Evolutionary conservation across 805 yeast genomes (phyloP).

Genomic region (Yueomyces sp.): DNA sequence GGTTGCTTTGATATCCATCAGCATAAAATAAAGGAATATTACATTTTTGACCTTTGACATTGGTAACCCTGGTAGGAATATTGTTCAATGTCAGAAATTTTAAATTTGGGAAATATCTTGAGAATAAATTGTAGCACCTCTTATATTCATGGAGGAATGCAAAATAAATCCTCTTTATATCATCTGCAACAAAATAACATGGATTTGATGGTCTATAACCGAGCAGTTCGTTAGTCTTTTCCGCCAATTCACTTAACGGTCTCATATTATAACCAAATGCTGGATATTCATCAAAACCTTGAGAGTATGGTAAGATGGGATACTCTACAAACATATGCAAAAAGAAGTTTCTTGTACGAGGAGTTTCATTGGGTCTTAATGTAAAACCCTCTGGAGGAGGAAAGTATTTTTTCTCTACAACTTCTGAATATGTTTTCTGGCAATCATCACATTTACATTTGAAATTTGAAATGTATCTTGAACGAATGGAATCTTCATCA

Average conservation of each 20-base stretch:
- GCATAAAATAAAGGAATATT: conserved; percentile 17
- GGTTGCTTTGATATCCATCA: conserved; percentile 16
- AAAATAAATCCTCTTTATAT: conserved; percentile 21
- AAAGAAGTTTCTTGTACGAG: conserved; percentile 18
- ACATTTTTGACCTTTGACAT: conserved; percentile 17
- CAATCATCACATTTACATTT: conserved; percentile 19
- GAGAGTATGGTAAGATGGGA: conserved; percentile 26
- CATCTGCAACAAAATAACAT: conserved; percentile 9
- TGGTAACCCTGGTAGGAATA: conserved; percentile 19
- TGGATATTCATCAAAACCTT: conserved; percentile 24
- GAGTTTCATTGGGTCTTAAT: conserved; percentile 11
- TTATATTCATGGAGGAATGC: conserved; percentile 24
- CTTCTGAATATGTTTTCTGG: conserved; percentile 12
- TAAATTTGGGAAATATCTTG: conserved; percentile 17
- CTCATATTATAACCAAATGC: conserved; percentile 24
- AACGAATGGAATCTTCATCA: conserved; percentile 9
- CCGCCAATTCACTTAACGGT: conserved; percentile 15
- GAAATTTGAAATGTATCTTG: conserved; percentile 9
- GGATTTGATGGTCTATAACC: conserved; percentile 5
- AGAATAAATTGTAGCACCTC: conserved; percentile 21
- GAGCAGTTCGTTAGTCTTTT: conserved; percentile 14
- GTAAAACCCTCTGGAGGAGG: conserved; percentile 14
- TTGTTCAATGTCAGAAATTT: conserved; percentile 24
- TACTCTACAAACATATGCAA: conserved; percentile 19
- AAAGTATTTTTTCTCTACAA: conserved; percentile 21